A percentile compares a stretch with the other conserved stretches of the same genome.
phyloP scores from a whole-genome alignment of 441 rosid genomes.

The Syzygium syzygioides region DNA sequence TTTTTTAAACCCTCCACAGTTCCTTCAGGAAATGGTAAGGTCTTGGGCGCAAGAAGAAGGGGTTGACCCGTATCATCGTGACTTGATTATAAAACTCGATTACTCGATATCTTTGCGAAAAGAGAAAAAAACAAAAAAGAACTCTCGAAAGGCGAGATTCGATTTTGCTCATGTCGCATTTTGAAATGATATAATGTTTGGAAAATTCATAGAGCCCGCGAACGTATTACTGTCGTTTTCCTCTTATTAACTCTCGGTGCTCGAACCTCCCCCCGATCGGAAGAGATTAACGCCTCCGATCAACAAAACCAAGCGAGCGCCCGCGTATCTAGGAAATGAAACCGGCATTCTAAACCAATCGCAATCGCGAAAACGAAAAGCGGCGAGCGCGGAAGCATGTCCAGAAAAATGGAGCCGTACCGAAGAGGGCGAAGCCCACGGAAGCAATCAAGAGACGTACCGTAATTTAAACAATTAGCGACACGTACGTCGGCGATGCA shows the following conservation, averaged over 20 bases:
- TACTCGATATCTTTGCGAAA: rapidly evolving
- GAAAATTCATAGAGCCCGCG: not conserved
- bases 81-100: not conserved
- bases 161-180: not conserved
- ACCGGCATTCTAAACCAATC: not conserved
- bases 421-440: rapidly evolving
- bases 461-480: not conserved
- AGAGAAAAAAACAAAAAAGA: too few species aligned
- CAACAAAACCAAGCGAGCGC: rapidly evolving
- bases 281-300: not conserved
- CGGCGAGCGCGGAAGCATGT: rapidly evolving
- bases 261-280: not conserved
- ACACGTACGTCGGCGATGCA: rapidly evolving
- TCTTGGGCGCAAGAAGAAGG: too few species aligned
- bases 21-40: too few species aligned
- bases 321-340: rapidly evolving
- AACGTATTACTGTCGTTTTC: not conserved
- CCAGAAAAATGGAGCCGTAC: not conserved
- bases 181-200: not conserved
- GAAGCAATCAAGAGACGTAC: rapidly evolving
- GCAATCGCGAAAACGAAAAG: not conserved
- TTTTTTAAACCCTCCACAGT: too few species aligned
- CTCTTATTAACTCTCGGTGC: too few species aligned
- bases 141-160: too few species aligned
- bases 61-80: too few species aligned